Base-by-base conservation (phyloP, 192 early-diverging fungal genomes). In the Coemansia sp. region DNA sequence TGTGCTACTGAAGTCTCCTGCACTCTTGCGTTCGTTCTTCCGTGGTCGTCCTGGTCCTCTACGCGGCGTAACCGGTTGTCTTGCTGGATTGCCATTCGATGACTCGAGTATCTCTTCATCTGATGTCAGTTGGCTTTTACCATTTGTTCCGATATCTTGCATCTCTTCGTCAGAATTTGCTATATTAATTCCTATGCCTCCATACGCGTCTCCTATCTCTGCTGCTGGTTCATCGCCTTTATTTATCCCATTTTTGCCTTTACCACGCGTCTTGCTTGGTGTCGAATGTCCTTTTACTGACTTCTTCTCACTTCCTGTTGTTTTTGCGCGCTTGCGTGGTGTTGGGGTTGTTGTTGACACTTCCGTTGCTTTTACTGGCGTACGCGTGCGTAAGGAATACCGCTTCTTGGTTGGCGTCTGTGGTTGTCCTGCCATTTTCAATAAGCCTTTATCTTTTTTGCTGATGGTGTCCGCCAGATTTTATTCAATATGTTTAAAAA, bases 371-470 rank as follows among this genome's bases (percentile, higher is more conserved):
- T 60, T 50, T 47, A 61, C 69, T 4, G 58, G 76, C 38, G 76
- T 78, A 7, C 76, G 76, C 12, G 61, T 60, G 16, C 76, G 70
- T 19, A 78, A 52, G 16, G 66, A 64, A 54, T 78, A 78, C 65
- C 76, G 76, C 7, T 10, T 52, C 3, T 12, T 54, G 14, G 52
- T 56, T 6, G 65, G 65, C 24, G 64, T 65, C 56, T 67, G 58
- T 27, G 49, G 55, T 22, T 49, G 27, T 8, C 60, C 64, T 4
- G 61, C 41, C 66, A 66, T 76, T 34, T 48, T 67, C 5, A n/a
- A 9, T 9, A 38, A 38, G 30, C 30, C 34, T 9, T 1, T 38
- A 38, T 38, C 3, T 38, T 38, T 6, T 30, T 30, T 30, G 10
- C 1, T 38, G 10, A 9, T 38, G 10, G 34, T 38, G 6, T 38